phyloP scores from a whole-genome alignment of 2,329 filamentous ascomycete genomes.

The Fusarium pseudoanthophilum region DNA sequence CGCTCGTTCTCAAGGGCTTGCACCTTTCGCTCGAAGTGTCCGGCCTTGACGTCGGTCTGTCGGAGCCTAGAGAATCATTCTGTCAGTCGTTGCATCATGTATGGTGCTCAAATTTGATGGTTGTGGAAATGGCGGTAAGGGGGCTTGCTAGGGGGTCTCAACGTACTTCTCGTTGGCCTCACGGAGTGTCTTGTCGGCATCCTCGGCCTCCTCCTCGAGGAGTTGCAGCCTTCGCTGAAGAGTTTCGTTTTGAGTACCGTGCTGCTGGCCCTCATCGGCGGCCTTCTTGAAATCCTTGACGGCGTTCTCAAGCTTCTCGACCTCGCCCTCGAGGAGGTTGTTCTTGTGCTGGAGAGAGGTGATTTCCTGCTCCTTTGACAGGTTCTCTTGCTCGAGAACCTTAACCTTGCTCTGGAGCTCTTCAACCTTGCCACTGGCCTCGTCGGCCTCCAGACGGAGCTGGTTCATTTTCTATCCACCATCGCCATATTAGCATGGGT shows the following conservation, averaged over 20 bases:
- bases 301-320: constrained; percentile 88
- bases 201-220: constrained; percentile 97
- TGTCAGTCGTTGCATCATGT: constrained; percentile 28
- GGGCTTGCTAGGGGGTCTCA: constrained; percentile 23
- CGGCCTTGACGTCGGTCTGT: constrained; percentile 98
- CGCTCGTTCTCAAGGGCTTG: constrained; percentile 92
- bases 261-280: constrained; percentile 84
- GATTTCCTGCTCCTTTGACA: constrained; percentile 97
- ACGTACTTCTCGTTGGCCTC: constrained; percentile 99
- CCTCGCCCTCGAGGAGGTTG: constrained; percentile 85
- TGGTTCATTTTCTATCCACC: constrained; percentile 84
- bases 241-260: constrained; percentile 88
- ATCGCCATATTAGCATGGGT: constrained; percentile 42
- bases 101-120: constrained; percentile 5
- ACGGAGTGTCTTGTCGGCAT: constrained; percentile 93
- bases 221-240: constrained; percentile 93
- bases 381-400: constrained; percentile 90
- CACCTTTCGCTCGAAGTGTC: constrained; percentile 99
- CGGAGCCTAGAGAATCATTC: constrained; percentile 74
- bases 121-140: constrained; percentile 40
- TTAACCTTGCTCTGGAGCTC: constrained; percentile 91
- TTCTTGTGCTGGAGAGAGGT: constrained; percentile 97
- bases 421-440: constrained; percentile 82
- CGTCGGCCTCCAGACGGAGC: constrained; percentile 94
- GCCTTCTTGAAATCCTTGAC: constrained; percentile 90